phyloP scores from a whole-genome alignment of 345 rosid genomes.

The Trapa bicornis region DNA sequence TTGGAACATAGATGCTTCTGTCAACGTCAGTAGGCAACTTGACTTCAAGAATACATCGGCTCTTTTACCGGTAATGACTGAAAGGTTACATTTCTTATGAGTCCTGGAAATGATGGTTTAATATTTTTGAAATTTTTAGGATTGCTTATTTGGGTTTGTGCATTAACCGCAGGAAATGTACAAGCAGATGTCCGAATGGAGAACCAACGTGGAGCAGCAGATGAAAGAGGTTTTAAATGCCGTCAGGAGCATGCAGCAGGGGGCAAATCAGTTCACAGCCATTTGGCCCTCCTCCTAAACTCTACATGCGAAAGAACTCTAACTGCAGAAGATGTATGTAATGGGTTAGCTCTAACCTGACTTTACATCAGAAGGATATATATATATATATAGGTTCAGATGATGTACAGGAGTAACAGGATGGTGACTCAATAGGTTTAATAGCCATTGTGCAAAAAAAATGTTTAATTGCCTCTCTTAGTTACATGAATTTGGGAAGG shows the following conservation, averaged over 20 bases:
- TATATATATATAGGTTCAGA: neutral
- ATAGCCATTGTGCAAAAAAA: neutral
- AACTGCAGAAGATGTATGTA: neutral
- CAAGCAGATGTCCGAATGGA: conserved; percentile 71
- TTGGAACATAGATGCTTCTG: conserved; percentile 54
- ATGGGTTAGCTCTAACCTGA: conserved; percentile 1
- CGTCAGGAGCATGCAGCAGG: conserved; percentile 41
- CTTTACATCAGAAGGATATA: neutral
- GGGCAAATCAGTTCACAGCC: conserved; percentile 21
- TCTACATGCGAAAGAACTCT: conserved; percentile 5
- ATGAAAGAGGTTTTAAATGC: conserved; percentile 45
- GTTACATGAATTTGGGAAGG: neutral
- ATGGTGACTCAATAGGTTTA: conserved; percentile 1
- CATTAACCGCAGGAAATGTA: conserved; percentile 40
- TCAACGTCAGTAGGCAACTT: conserved; percentile 34
- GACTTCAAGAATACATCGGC: conserved; percentile 38
- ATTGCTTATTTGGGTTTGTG: neutral
- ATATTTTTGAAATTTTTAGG: neutral
- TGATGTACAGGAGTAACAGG: conserved; percentile 4
- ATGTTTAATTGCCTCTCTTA: neutral
- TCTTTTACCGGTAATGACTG: conserved; percentile 47
- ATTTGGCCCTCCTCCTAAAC: conserved; percentile 1
- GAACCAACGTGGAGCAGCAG: conserved; percentile 66
- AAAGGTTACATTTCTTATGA: neutral
- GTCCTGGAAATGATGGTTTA: neutral